These are phyloP conservation scores for Paramecium octaurelia DNA, from an alignment of 73 alveolate species.

Conservation along the genomic window DNA sequence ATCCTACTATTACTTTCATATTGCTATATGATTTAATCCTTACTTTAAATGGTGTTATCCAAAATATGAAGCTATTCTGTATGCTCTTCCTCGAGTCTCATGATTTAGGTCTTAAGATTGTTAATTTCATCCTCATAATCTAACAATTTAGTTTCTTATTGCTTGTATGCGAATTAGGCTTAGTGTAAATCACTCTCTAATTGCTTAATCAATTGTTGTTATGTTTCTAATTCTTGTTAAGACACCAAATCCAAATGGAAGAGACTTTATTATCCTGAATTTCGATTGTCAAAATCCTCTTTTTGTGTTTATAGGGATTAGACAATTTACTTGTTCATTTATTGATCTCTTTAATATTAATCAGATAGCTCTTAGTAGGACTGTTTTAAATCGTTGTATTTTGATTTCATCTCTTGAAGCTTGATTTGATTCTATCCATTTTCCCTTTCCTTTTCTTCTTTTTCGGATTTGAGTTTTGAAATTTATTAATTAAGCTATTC, in stretches of 20 bases:
- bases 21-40: not conserved
- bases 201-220: not conserved
- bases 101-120: not conserved
- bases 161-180: not conserved
- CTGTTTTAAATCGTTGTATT: not conserved
- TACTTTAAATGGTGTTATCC: not conserved
- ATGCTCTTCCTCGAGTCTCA: not conserved
- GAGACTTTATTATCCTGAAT: not conserved
- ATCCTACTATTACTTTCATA: not conserved
- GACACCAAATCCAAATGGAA: not conserved
- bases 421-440: not conserved
- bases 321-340: not conserved
- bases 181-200: not conserved
- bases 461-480: not conserved
- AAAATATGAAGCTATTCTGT: not conserved
- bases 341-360: not conserved
- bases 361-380: not conserved
- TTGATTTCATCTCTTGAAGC: not conserved
- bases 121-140: not conserved
- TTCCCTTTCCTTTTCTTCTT: not conserved
- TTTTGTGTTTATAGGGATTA: not conserved
- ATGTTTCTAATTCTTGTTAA: not conserved
- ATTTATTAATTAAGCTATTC: not conserved
- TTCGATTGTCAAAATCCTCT: not conserved
- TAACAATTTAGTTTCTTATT: not conserved